Evolutionary conservation across 2,329 filamentous ascomycete genomes (phyloP).

Genomic region (Clonostachys solani): DNA sequence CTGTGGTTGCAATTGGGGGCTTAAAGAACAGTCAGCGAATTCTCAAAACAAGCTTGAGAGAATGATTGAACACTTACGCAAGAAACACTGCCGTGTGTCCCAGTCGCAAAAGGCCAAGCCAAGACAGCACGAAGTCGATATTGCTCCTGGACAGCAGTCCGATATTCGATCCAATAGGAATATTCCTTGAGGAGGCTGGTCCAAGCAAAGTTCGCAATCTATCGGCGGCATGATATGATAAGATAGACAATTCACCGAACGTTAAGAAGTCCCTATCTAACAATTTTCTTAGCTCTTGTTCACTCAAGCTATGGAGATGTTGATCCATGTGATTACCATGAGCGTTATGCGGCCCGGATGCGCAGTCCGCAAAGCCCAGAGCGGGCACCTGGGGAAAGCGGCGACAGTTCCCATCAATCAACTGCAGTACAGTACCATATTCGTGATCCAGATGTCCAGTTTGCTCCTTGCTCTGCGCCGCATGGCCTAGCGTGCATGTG

Average conservation of each 20-base stretch:
- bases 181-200: conserved; percentile 11
- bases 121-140: conserved; percentile 52
- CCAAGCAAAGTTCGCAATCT: conserved; percentile 29
- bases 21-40: conserved; percentile 7
- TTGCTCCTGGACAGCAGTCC: conserved; percentile 30
- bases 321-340: too few species aligned
- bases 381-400: conserved; percentile 32
- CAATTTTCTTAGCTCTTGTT: conserved; percentile 2
- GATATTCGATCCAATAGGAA: too few species aligned
- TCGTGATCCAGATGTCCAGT: conserved; percentile 14
- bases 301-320: neutral
- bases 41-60: neutral
- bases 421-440: conserved; percentile 39
- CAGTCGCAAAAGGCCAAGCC: conserved; percentile 53
- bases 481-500: conserved; percentile 56
- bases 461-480: conserved; percentile 25
- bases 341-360: neutral
- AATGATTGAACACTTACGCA: conserved; percentile 31
- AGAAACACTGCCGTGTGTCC: conserved; percentile 53
- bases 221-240: too few species aligned
- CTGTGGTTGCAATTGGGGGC: conserved; percentile 36
- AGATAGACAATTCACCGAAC: conserved; percentile 15
- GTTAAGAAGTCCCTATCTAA: conserved; percentile 3
- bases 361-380: conserved; percentile 39
- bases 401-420: conserved; percentile 43